Evolutionary conservation across 225 moss, liverwort and hornwort genomes (phyloP).

Genomic region (Neckera pumila): DNA sequence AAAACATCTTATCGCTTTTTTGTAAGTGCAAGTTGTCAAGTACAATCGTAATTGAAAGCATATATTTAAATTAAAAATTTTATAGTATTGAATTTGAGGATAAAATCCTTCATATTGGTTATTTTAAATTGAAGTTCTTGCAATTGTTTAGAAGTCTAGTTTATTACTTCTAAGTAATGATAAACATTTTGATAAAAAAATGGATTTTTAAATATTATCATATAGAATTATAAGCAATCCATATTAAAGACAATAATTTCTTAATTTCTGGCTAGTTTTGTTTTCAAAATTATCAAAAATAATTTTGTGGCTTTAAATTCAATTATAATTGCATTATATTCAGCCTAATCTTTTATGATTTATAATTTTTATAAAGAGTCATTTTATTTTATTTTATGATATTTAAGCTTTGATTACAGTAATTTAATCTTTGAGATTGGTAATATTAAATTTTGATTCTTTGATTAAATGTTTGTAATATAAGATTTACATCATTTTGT

Average conservation of each 20-base stretch:
- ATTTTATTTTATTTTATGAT: neutral
- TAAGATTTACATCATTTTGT: neutral
- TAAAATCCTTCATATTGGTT: too few species aligned
- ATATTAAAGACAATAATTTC: too few species aligned
- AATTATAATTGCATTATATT: too few species aligned
- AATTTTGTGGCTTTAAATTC: too few species aligned
- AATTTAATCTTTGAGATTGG: neutral
- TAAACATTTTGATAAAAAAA: neutral
- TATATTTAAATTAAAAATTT: neutral
- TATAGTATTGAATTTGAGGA: too few species aligned
- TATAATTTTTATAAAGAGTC: rapidly evolving
- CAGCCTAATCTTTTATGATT: rapidly evolving
- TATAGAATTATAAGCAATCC: neutral
- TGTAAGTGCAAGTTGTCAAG: neutral
- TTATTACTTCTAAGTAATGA: neutral
- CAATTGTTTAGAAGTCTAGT: neutral
- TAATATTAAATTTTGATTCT: too few species aligned
- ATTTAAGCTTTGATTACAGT: neutral
- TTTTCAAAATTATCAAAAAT: neutral
- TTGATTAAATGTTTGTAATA: neutral
- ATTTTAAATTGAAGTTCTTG: neutral
- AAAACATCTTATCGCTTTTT: too few species aligned
- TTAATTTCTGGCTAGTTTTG: rapidly evolving
- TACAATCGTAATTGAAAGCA: neutral
- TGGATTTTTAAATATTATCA: neutral